phyloP scores from a whole-genome alignment of 805 yeast genomes.

The Zygotorulaspora sp. region DNA sequence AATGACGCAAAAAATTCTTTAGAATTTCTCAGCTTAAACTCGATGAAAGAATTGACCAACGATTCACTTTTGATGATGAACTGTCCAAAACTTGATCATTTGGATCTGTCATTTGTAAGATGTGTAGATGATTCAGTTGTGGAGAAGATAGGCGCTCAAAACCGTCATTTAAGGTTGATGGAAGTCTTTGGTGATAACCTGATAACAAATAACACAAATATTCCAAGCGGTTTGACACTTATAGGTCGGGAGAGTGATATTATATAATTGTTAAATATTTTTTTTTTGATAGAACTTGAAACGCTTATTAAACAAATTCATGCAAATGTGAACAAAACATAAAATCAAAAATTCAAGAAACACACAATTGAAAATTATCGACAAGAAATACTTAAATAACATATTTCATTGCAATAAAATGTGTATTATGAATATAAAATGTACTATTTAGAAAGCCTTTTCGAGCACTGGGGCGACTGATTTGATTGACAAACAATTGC shows the following conservation, averaged over 20 bases:
- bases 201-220: conserved; percentile 51
- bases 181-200: conserved; percentile 80
- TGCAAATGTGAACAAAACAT: too few species aligned
- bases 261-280: conserved; percentile 35
- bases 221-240: conserved; percentile 52
- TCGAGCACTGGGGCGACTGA: too few species aligned
- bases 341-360: too few species aligned
- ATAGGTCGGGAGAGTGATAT: conserved; percentile 74
- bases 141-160: conserved; percentile 51
- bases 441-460: too few species aligned
- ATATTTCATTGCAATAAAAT: too few species aligned
- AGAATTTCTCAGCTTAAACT: conserved; percentile 67
- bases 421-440: too few species aligned
- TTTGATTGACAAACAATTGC: too few species aligned
- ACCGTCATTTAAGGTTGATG: conserved; percentile 58
- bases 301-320: too few species aligned
- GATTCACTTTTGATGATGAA: conserved; percentile 47
- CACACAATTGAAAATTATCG: too few species aligned
- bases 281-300: too few species aligned
- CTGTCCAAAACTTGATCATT: conserved; percentile 55
- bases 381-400: too few species aligned
- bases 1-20: conserved; percentile 60
- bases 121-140: conserved; percentile 65
- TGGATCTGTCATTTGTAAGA: conserved; percentile 79
- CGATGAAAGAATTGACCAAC: conserved; percentile 54